phyloP scores from a whole-genome alignment of 352 stramenopile genomes.

The Phytophthora cryptogea region DNA sequence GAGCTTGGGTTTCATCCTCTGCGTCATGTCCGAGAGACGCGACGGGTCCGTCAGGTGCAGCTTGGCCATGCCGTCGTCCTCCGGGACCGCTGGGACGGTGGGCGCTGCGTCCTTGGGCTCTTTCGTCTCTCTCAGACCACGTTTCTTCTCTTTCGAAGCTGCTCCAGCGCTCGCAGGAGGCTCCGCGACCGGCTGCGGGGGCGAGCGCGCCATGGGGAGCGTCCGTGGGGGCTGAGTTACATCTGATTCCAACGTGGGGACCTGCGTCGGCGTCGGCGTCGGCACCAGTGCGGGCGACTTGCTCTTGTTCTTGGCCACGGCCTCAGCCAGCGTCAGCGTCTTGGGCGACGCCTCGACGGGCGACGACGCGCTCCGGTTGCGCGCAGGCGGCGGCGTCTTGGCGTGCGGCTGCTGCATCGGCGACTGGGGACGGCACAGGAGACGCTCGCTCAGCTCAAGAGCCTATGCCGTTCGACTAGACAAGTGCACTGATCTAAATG shows the following conservation, averaged over 20 bases:
- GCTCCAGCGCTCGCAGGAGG: conserved; percentile 1
- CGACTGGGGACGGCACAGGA: neutral
- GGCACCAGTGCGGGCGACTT: neutral
- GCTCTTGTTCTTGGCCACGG: conserved; percentile 20
- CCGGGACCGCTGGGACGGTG: conserved; percentile 14
- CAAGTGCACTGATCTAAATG: neutral
- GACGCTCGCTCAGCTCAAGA: neutral
- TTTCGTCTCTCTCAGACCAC: conserved; percentile 1
- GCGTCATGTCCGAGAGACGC: conserved; percentile 28
- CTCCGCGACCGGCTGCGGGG: conserved; percentile 8
- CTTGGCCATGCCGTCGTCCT: conserved; percentile 27
- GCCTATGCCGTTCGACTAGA: conserved; percentile 1
- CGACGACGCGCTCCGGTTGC: conserved; percentile 26
- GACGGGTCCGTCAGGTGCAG: conserved; percentile 25
- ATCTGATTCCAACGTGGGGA: neutral
- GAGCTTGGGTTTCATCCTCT: conserved; percentile 63
- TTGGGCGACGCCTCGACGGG: conserved; percentile 17
- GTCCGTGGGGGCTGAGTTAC: conserved; percentile 5
- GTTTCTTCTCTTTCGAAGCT: conserved; percentile 11
- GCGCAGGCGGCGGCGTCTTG: conserved; percentile 1
- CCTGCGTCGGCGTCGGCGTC: conserved; percentile 7
- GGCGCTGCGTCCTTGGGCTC: conserved; percentile 27
- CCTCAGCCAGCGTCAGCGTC: conserved; percentile 26
- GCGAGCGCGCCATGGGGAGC: conserved; percentile 8
- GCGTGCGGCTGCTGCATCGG: neutral